Evolutionary conservation across 2,329 filamentous ascomycete species (phyloP).

Genomic region (Beauveria sp.): DNA sequence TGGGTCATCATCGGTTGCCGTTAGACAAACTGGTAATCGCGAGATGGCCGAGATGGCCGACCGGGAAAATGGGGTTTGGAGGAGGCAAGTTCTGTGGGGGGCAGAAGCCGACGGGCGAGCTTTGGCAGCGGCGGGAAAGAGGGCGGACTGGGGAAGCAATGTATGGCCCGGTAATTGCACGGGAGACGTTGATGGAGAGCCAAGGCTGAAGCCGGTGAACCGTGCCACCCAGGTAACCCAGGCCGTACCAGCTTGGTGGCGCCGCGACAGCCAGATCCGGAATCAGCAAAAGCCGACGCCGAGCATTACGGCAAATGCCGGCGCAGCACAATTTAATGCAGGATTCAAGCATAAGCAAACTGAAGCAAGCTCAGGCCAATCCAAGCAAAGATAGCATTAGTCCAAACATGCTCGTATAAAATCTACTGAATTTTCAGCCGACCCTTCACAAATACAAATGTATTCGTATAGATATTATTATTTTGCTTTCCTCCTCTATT

Average conservation of each 20-base stretch:
- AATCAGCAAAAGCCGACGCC: not conserved
- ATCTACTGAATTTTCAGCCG: too few relatives aligned
- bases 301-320: not conserved
- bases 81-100: slow-evolving; percentile 11
- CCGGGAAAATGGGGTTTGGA: slow-evolving; percentile 7
- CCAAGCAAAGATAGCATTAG: not conserved
- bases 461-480: not conserved
- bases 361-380: too few relatives aligned
- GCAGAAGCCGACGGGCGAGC: slow-evolving; percentile 6
- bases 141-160: not conserved
- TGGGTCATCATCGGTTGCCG: slow-evolving; percentile 9
- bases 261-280: not conserved
- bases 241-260: too few relatives aligned
- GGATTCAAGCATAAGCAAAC: too few relatives aligned
- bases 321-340: not conserved
- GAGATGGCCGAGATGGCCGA: slow-evolving; percentile 10
- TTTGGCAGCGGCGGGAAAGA: not conserved
- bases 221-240: too few relatives aligned
- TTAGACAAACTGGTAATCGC: not conserved
- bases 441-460: too few relatives aligned
- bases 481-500: slow-evolving; percentile 8
- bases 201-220: too few relatives aligned
- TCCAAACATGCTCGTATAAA: too few relatives aligned
- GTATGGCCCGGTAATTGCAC: not conserved
- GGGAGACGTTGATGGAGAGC: not conserved